Evolutionary conservation across 2,329 filamentous ascomycete species (phyloP).

Genomic region (Hypoxylon sp.): DNA sequence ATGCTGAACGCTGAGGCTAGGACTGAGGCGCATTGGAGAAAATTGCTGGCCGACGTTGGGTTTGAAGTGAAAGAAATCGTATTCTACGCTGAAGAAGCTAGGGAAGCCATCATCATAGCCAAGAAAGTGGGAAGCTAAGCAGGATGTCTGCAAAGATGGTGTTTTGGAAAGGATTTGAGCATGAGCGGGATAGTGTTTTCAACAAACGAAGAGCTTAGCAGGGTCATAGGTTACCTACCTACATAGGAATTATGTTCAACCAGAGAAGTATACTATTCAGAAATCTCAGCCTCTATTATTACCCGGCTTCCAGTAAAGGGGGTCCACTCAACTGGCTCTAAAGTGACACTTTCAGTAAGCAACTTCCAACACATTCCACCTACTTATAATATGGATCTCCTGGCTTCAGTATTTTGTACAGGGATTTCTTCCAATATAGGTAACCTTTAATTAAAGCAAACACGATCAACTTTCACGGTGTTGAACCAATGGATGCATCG

Average conservation of each 20-base stretch:
- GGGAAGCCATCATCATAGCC: constrained; percentile 35
- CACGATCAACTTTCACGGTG: too few relatives aligned
- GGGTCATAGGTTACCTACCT: neutral
- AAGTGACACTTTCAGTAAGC: too few relatives aligned
- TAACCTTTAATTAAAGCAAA: too few relatives aligned
- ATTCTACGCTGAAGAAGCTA: constrained; percentile 38
- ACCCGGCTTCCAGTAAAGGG: too few relatives aligned
- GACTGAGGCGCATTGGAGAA: constrained; percentile 33
- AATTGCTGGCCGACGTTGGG: constrained; percentile 25
- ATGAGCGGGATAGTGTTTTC: constrained; percentile 2
- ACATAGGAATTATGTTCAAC: neutral
- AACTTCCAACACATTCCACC: too few relatives aligned
- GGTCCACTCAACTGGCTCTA: too few relatives aligned
- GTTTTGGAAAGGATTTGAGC: neutral
- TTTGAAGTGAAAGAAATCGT: constrained; percentile 35
- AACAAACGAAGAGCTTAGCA: constrained; percentile 11
- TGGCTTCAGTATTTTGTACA: too few relatives aligned
- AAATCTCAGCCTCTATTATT: too few relatives aligned
- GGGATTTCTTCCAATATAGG: too few relatives aligned
- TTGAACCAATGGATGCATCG: too few relatives aligned
- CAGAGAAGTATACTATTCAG: too few relatives aligned
- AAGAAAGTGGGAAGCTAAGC: constrained; percentile 23
- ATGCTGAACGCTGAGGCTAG: constrained; percentile 40
- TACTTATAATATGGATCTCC: too few relatives aligned
- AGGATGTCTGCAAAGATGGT: neutral